A percentile compares a stretch with the other conserved stretches of the same genome.
Conservation (phyloP, 345 rosid species). For the Arabis hirsuta region DNA sequence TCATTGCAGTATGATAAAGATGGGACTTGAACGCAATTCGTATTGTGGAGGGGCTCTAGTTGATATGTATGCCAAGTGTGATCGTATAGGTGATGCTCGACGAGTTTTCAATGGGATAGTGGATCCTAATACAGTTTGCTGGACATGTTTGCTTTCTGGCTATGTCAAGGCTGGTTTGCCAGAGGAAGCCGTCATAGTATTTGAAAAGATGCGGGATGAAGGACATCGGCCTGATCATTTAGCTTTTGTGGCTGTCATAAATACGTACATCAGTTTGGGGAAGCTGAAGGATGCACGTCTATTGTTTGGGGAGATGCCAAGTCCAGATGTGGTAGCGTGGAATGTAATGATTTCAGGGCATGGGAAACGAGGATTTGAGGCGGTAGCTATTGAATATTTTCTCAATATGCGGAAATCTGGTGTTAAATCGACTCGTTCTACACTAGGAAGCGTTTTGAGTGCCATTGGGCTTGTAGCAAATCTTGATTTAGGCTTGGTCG, state of each 20-base stretch:
- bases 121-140: slow-evolving; percentile 70
- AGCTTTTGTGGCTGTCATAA: slow-evolving; percentile 67
- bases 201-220: slow-evolving; percentile 56
- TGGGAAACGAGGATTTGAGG: slow-evolving; percentile 68
- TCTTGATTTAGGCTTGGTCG: slow-evolving; percentile 65
- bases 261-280: slow-evolving; percentile 63
- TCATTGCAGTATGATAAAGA: slow-evolving; percentile 66
- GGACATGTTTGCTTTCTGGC: slow-evolving; percentile 90
- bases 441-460: slow-evolving; percentile 84
- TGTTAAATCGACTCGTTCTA: slow-evolving; percentile 76
- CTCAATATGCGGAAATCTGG: slow-evolving; percentile 68
- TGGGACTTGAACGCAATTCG: slow-evolving; percentile 58
- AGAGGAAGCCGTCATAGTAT: slow-evolving; percentile 66
- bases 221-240: slow-evolving; percentile 75
- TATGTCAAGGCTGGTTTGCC: slow-evolving; percentile 69
- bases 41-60: slow-evolving; percentile 79
- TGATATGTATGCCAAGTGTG: slow-evolving; percentile 85
- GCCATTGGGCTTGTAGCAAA: slow-evolving; percentile 63
- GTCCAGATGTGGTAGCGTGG: slow-evolving; percentile 85
- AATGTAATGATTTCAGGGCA: slow-evolving; percentile 95
- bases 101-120: slow-evolving; percentile 62
- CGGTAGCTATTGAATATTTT: slow-evolving; percentile 59
- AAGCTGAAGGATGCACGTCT: slow-evolving; percentile 68
- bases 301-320: slow-evolving; percentile 63
- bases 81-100: slow-evolving; percentile 55